A percentile compares a stretch with the other conserved stretches of the same genome.
Conservation (phyloP, 2,329 filamentous ascomycete species). For the Lomentospora prolificans region DNA sequence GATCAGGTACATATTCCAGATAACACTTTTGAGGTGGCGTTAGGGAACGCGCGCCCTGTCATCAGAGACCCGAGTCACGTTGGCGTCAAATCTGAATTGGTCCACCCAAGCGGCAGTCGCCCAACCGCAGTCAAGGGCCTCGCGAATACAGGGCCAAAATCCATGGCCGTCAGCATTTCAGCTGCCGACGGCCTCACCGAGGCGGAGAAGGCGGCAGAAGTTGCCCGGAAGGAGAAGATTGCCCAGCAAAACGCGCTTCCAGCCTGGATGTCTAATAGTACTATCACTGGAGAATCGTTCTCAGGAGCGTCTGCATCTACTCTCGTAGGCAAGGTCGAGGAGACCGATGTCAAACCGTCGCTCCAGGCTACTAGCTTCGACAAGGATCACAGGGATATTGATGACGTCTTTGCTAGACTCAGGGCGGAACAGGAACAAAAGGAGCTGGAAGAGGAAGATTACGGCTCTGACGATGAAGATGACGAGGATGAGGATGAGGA, state of each 20-base stretch:
- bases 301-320: slow-evolving; percentile 23
- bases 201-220: slow-evolving; percentile 56
- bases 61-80: slow-evolving; percentile 59
- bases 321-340: slow-evolving; percentile 26
- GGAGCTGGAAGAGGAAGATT: slow-evolving; percentile 18
- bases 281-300: slow-evolving; percentile 55
- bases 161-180: slow-evolving; percentile 60
- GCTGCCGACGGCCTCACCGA: slow-evolving; percentile 55
- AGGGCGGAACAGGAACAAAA: slow-evolving; percentile 45
- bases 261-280: slow-evolving; percentile 62
- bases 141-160: slow-evolving; percentile 55
- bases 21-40: slow-evolving; percentile 62
- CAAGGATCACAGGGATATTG: slow-evolving; percentile 48
- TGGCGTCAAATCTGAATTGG: slow-evolving; percentile 47
- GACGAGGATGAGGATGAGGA: slow-evolving; percentile 29
- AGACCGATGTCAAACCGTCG: slow-evolving; percentile 38
- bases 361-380: slow-evolving; percentile 31
- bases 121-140: slow-evolving; percentile 63
- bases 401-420: slow-evolving; percentile 58
- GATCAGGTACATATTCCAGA: slow-evolving; percentile 66
- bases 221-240: slow-evolving; percentile 54
- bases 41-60: slow-evolving; percentile 53
- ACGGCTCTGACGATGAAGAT: slow-evolving; percentile 16
- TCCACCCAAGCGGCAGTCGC: slow-evolving; percentile 41
- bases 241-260: slow-evolving; percentile 61